Evolutionary conservation across 1,284 basidiomycete genomes (phyloP).

Genomic region (Puccinia polysora): DNA sequence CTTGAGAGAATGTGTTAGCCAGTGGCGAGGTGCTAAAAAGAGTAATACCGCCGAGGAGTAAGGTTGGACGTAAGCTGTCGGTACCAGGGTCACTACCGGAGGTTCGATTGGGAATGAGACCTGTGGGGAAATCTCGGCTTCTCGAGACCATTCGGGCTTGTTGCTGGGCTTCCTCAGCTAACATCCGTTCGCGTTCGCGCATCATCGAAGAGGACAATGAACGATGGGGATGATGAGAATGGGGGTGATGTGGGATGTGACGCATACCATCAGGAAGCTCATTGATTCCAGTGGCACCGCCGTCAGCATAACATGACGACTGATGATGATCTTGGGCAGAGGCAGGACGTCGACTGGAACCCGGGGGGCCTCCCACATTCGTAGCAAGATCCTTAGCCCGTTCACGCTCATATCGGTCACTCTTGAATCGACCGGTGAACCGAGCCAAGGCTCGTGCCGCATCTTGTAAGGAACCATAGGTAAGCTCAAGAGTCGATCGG

Average conservation of each 20-base stretch:
- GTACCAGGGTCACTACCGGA: slow-evolving; percentile 1
- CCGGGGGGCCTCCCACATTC: slow-evolving; percentile 23
- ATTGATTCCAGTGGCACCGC: background rate
- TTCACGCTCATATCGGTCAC: slow-evolving; percentile 38
- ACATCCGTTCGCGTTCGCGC: slow-evolving; percentile 30
- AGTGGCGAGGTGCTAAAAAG: slow-evolving; percentile 26
- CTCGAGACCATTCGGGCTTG: background rate
- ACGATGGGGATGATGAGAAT: slow-evolving; percentile 27
- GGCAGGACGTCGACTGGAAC: slow-evolving; percentile 17
- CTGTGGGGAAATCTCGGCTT: background rate
- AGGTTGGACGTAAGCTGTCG: background rate
- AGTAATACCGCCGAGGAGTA: slow-evolving; percentile 13
- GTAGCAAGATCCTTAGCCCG: slow-evolving; percentile 47
- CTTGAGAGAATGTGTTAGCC: slow-evolving; percentile 12
- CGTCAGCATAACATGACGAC: background rate
- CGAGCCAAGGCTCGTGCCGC: slow-evolving; percentile 32
- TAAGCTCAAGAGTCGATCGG: slow-evolving; percentile 40
- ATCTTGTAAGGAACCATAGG: slow-evolving; percentile 35
- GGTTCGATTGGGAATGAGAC: background rate
- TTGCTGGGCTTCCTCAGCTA: slow-evolving; percentile 19
- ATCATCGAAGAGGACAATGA: slow-evolving; percentile 27
- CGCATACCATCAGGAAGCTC: slow-evolving; percentile 1
- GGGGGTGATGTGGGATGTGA: background rate
- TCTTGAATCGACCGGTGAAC: slow-evolving; percentile 34
- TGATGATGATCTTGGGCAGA: slow-evolving; percentile 32